phyloP scores from a whole-genome alignment of 2,329 filamentous ascomycete species.

The Elsinoe fawcettii region DNA sequence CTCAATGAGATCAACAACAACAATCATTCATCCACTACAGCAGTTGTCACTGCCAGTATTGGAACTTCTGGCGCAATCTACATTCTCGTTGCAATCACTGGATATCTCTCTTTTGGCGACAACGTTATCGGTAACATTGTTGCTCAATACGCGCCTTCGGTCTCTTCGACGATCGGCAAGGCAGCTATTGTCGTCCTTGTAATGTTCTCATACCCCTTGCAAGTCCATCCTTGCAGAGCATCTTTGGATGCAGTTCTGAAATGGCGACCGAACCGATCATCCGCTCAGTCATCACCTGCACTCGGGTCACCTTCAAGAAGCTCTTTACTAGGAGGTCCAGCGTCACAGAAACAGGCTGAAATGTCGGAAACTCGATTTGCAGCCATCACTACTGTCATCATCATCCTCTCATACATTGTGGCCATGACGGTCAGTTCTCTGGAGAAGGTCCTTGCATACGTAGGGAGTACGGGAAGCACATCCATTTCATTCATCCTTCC shows the following conservation, averaged over 20 bases:
- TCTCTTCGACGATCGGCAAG: slow-evolving; percentile 84
- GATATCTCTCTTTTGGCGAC: slow-evolving; percentile 92
- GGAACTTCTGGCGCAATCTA: slow-evolving; percentile 83
- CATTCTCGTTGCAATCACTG: slow-evolving; percentile 84
- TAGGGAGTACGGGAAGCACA: slow-evolving; percentile 88
- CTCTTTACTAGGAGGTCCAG: slow-evolving; percentile 20
- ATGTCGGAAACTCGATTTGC: slow-evolving; percentile 89
- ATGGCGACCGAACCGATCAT: slow-evolving; percentile 58
- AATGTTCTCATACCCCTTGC: slow-evolving; percentile 90
- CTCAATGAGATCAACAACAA: slow-evolving; percentile 89
- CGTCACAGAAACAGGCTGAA: slow-evolving; percentile 30
- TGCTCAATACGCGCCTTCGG: slow-evolving; percentile 72
- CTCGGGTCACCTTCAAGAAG: slow-evolving; percentile 22
- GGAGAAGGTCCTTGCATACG: slow-evolving; percentile 87
- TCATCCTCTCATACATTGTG: slow-evolving; percentile 75
- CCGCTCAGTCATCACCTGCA: slow-evolving; percentile 12
- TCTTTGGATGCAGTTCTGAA: slow-evolving; percentile 88
- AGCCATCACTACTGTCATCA: slow-evolving; percentile 75
- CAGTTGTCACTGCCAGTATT: slow-evolving; percentile 75
- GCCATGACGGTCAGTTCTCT: slow-evolving; percentile 86
- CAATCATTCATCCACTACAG: slow-evolving; percentile 67
- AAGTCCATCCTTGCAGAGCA: slow-evolving; percentile 93
- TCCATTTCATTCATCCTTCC: slow-evolving; percentile 96
- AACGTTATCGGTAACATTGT: slow-evolving; percentile 88
- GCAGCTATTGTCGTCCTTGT: slow-evolving; percentile 93